phyloP scores from a whole-genome alignment of 2,329 filamentous ascomycete species.

The Amesomyces nigricolor region DNA sequence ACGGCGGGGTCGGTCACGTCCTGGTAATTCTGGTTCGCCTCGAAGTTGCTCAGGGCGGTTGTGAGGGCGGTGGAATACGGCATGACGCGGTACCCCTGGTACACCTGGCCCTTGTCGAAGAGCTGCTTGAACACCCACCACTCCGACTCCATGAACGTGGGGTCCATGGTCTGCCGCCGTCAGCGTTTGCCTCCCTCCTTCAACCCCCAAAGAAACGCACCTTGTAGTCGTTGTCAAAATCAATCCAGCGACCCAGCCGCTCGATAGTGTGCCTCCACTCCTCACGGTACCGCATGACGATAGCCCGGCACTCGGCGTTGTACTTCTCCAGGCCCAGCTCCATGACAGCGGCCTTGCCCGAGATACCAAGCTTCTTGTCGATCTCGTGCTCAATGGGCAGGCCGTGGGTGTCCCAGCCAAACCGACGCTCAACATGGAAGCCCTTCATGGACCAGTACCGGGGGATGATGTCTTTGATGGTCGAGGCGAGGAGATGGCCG shows the following conservation, averaged over 20 bases:
- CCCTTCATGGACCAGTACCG: slow-evolving; percentile 98
- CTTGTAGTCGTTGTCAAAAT: slow-evolving; percentile 98
- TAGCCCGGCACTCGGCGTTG: slow-evolving; percentile 84
- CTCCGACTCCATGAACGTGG: slow-evolving; percentile 89
- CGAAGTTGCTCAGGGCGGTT: slow-evolving; percentile 87
- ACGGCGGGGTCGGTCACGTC: slow-evolving; percentile 87
- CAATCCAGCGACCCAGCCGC: slow-evolving; percentile 87
- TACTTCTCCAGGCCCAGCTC: slow-evolving; percentile 83
- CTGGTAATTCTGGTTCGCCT: slow-evolving; percentile 92
- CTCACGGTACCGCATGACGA: slow-evolving; percentile 82
- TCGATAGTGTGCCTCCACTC: slow-evolving; percentile 90
- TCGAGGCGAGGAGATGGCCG: slow-evolving; percentile 77
- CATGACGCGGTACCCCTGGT: slow-evolving; percentile 88
- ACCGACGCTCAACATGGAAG: slow-evolving; percentile 82
- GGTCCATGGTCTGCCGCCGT: slow-evolving; percentile 70
- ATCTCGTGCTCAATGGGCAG: slow-evolving; percentile 96
- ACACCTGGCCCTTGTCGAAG: slow-evolving; percentile 83
- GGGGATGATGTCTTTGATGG: slow-evolving; percentile 95
- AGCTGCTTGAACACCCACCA: slow-evolving; percentile 98
- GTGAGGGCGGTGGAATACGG: slow-evolving; percentile 89
- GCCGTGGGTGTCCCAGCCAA: slow-evolving; percentile 93
- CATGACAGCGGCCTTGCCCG: slow-evolving; percentile 75
- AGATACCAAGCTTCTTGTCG: slow-evolving; percentile 89
- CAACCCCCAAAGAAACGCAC: slow-evolving; percentile 33
- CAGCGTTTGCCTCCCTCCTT: slow-evolving; percentile 12